Conservation (phyloP, 768 basidiomycete genomes). For the Lactarius psammicola region DNA sequence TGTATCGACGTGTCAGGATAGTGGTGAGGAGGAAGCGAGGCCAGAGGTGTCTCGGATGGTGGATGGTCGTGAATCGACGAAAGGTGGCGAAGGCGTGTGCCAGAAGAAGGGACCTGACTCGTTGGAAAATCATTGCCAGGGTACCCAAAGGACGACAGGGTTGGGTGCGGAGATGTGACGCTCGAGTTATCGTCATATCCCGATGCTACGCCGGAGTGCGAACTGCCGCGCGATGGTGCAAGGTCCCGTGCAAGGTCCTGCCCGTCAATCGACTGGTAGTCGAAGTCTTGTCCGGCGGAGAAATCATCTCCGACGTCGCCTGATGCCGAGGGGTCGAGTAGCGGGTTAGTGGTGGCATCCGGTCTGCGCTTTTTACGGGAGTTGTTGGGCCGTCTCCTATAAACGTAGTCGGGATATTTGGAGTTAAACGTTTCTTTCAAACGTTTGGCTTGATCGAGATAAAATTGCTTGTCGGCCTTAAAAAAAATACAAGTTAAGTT, state of each 20-base stretch:
- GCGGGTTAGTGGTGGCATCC: slow-evolving; percentile 35
- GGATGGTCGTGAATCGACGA: slow-evolving; percentile 25
- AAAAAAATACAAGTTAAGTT: slow-evolving; percentile 1
- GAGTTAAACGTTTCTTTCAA: slow-evolving; percentile 84
- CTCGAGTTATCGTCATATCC: slow-evolving; percentile 27
- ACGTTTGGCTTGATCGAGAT: slow-evolving; percentile 81
- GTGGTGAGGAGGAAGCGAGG: slow-evolving; percentile 20
- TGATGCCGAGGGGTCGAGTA: slow-evolving; percentile 35
- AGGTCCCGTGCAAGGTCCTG: slow-evolving; percentile 33
- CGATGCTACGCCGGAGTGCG: slow-evolving; percentile 24
- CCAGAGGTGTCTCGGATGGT: slow-evolving; percentile 7
- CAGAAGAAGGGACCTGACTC: slow-evolving; percentile 22
- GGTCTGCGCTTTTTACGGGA: slow-evolving; percentile 61
- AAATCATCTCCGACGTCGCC: slow-evolving; percentile 38
- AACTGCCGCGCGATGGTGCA: slow-evolving; percentile 31
- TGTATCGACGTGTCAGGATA: slow-evolving; percentile 21
- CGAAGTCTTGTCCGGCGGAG: slow-evolving; percentile 29
- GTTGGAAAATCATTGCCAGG: slow-evolving; percentile 25
- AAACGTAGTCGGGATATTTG: slow-evolving; percentile 88
- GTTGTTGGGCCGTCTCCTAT: slow-evolving; percentile 84
- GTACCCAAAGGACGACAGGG: slow-evolving; percentile 20
- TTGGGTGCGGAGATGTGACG: slow-evolving; percentile 23
- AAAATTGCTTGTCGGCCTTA: slow-evolving; percentile 82
- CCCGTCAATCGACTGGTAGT: slow-evolving; percentile 43
- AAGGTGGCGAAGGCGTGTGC: slow-evolving; percentile 27